Percentiles rank a stretch among this genome's conserved stretches.
Conservation (phyloP, 2,329 filamentous ascomycete genomes). For the Xylariaceae sp. region DNA sequence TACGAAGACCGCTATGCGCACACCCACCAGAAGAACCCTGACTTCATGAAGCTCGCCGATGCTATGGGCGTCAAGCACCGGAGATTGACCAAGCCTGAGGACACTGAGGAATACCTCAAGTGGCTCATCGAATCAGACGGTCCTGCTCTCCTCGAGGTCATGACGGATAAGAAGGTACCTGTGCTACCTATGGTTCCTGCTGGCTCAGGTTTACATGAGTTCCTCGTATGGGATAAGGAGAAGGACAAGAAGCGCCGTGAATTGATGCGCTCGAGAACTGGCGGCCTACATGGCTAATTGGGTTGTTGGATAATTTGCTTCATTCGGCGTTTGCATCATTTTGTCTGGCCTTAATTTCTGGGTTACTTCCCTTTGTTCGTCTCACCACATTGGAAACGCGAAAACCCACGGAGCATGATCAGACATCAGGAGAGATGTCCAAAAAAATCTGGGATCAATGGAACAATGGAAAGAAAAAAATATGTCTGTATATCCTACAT, state of each 20-base stretch:
- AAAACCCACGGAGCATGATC: slow-evolving; percentile 6
- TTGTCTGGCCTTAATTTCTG: slow-evolving; percentile 6
- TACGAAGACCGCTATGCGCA: slow-evolving; percentile 91
- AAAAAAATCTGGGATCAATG: slow-evolving; percentile 8
- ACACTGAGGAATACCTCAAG: slow-evolving; percentile 70
- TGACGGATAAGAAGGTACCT: slow-evolving; percentile 86
- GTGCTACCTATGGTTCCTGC: slow-evolving; percentile 97
- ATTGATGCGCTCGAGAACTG: slow-evolving; percentile 59
- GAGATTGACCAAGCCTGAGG: slow-evolving; percentile 66
- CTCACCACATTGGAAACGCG: background rate
- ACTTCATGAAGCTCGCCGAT: slow-evolving; percentile 89
- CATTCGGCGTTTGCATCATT: slow-evolving; percentile 17
- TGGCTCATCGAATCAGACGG: slow-evolving; percentile 88
- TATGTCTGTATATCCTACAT: slow-evolving; percentile 7
- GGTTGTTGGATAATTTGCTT: slow-evolving; percentile 6
- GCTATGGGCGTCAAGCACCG: slow-evolving; percentile 82
- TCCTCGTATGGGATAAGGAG: slow-evolving; percentile 69
- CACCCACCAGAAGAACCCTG: slow-evolving; percentile 91
- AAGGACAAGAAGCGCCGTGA: slow-evolving; percentile 59
- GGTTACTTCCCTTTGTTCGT: background rate
- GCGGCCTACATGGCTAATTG: slow-evolving; percentile 41
- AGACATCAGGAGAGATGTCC: slow-evolving; percentile 13
- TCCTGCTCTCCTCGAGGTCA: slow-evolving; percentile 86
- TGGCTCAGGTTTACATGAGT: slow-evolving; percentile 84
- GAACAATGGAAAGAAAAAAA: slow-evolving; percentile 5